Conservation (phyloP, 2,329 filamentous ascomycete species). For the Mycosphaerella arachidis region DNA sequence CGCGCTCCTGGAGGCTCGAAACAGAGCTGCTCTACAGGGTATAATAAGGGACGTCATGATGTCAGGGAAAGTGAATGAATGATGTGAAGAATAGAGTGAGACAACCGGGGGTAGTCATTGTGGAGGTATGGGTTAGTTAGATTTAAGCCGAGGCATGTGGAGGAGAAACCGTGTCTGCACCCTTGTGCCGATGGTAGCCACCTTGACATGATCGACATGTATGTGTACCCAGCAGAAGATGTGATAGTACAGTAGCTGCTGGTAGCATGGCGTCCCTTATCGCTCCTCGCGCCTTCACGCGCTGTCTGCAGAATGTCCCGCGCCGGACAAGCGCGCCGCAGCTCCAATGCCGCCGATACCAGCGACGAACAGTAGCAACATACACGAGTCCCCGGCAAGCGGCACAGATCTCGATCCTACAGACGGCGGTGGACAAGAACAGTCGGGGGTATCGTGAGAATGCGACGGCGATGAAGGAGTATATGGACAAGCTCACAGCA, state of each 20-base stretch:
- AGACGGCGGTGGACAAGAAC: slow-evolving; percentile 68
- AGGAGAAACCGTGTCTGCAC: neutral
- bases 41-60: slow-evolving; percentile 19
- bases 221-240: neutral
- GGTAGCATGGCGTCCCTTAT: slow-evolving; percentile 14
- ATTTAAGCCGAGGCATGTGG: neutral
- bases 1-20: slow-evolving; percentile 14
- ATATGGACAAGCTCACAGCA: slow-evolving; percentile 62
- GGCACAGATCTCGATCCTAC: slow-evolving; percentile 74
- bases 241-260: neutral
- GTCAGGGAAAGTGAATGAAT: neutral
- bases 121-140: neutral
- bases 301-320: slow-evolving; percentile 14
- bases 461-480: slow-evolving; percentile 67
- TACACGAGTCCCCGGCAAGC: slow-evolving; percentile 81
- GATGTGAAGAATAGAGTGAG: neutral
- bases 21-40: slow-evolving; percentile 24
- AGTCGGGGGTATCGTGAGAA: slow-evolving; percentile 81
- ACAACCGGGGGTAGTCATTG: neutral
- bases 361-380: slow-evolving; percentile 56
- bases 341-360: slow-evolving; percentile 16
- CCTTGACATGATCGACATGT: slow-evolving; percentile 4
- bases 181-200: slow-evolving; percentile 5
- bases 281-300: slow-evolving; percentile 12
- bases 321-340: slow-evolving; percentile 10